Conservation (phyloP, 139 green algal species). For the Axilococcus clingmanii region DNA sequence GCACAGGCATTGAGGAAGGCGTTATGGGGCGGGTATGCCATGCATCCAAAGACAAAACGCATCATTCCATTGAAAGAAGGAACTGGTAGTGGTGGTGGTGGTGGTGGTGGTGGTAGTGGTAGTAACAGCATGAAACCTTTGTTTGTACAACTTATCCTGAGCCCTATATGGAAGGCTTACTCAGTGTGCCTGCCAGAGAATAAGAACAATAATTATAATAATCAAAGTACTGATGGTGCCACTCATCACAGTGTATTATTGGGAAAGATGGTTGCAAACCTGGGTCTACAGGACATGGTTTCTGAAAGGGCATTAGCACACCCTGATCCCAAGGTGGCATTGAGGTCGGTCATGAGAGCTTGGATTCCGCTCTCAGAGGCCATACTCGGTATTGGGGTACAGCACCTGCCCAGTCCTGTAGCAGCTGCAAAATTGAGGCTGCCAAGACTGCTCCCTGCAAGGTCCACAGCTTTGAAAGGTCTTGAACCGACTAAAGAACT, state of each 20-base stretch:
- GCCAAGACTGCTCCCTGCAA: conserved; percentile 40
- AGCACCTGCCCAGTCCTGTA: conserved; percentile 64
- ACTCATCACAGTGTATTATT: conserved; percentile 34
- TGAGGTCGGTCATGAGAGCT: conserved; percentile 61
- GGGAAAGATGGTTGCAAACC: conserved; percentile 52
- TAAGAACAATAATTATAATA: no score
- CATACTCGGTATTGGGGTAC: conserved; percentile 76
- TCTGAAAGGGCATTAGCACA: conserved; percentile 31
- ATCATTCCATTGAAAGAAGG: conserved; percentile 57
- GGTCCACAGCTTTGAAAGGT: conserved; percentile 6
- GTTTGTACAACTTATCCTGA: conserved; percentile 77
- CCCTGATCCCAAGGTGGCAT: conserved; percentile 41
- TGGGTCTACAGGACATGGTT: conserved; percentile 41
- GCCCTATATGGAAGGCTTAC: conserved; percentile 57
- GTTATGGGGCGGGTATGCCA: conserved; percentile 88
- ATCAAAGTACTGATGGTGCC: no score
- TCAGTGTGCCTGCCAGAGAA: conserved; percentile 41
- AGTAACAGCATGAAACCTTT: conserved; percentile 56
- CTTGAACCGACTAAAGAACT: background rate
- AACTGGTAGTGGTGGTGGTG: conserved; percentile 7
- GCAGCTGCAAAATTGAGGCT: conserved; percentile 47
- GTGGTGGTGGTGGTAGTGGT: no score
- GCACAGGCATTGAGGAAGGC: conserved; percentile 26
- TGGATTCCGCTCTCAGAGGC: conserved; percentile 84
- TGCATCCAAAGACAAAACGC: conserved; percentile 78